These are phyloP conservation scores for Xeromyces bisporus DNA, from an alignment of 495 filamentous ascomycete species.

Conservation along the genomic window DNA sequence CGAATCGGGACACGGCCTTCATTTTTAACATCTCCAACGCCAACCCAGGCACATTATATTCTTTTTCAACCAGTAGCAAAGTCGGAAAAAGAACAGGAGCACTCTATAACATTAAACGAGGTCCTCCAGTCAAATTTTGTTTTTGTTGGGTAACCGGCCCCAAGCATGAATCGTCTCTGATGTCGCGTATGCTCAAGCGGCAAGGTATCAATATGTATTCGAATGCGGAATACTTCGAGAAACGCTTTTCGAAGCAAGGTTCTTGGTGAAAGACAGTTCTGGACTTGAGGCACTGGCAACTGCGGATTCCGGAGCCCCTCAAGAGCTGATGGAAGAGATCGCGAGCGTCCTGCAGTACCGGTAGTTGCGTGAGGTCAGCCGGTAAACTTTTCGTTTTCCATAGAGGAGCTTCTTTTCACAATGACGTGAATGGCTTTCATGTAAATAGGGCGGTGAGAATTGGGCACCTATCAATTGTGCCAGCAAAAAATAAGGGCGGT, in stretches of 20 bases:
- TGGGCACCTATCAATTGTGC: neutral
- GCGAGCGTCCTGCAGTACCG: conserved; percentile 74
- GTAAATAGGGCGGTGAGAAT: too few species aligned
- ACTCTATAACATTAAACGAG: conserved; percentile 76
- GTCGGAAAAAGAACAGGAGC: conserved; percentile 72
- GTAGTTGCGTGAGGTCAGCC: conserved; percentile 63
- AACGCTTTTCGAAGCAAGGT: conserved; percentile 91
- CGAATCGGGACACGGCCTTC: conserved; percentile 81
- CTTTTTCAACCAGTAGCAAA: conserved; percentile 71
- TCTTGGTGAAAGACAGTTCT: conserved; percentile 92
- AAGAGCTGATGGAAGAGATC: conserved; percentile 75
- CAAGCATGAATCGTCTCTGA: conserved; percentile 88
- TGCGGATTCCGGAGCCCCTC: conserved; percentile 54
- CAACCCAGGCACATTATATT: conserved; percentile 79
- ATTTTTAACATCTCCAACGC: conserved; percentile 77
- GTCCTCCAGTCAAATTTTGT: conserved; percentile 80
- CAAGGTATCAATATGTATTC: conserved; percentile 83
- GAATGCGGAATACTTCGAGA: conserved; percentile 66
- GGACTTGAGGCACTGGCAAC: conserved; percentile 72
- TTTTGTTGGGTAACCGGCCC: conserved; percentile 95
- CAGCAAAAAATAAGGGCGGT: too few species aligned
- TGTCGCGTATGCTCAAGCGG: conserved; percentile 91
- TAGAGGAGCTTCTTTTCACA: conserved; percentile 67
- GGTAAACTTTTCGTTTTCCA: conserved; percentile 59
- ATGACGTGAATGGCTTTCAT: too few species aligned